Evolutionary conservation across 768 basidiomycete genomes (phyloP).

Genomic region (Rhizopogon vesiculosus): DNA sequence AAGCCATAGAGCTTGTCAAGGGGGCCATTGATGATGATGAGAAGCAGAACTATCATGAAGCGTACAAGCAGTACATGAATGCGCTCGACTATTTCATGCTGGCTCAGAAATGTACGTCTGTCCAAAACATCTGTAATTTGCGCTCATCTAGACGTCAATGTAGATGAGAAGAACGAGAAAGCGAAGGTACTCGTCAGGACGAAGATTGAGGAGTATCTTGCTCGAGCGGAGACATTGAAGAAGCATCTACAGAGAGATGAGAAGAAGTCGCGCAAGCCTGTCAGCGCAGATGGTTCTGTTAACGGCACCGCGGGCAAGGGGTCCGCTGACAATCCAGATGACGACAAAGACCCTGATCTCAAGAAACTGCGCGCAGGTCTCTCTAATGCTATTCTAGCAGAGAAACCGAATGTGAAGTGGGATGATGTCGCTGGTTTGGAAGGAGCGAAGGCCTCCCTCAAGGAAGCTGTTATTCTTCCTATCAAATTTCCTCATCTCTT

Average conservation of each 20-base stretch:
- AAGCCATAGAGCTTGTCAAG: slow-evolving; percentile 89
- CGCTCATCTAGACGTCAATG: slow-evolving; percentile 8
- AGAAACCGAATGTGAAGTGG: slow-evolving; percentile 96
- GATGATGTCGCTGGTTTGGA: slow-evolving; percentile 98
- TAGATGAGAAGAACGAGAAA: slow-evolving; percentile 89
- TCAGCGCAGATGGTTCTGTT: slow-evolving; percentile 45
- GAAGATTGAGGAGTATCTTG: slow-evolving; percentile 90
- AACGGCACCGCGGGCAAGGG: slow-evolving; percentile 40
- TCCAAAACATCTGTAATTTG: slow-evolving; percentile 14
- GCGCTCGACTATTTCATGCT: slow-evolving; percentile 98
- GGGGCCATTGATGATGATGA: slow-evolving; percentile 90
- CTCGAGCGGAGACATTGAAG: slow-evolving; percentile 88
- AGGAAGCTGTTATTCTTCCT: slow-evolving; percentile 98
- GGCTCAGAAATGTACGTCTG: slow-evolving; percentile 74
- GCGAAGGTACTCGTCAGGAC: slow-evolving; percentile 79
- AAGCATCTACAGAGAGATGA: slow-evolving; percentile 70
- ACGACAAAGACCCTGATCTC: slow-evolving; percentile 84
- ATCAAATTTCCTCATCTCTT: slow-evolving; percentile 99
- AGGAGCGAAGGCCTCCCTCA: slow-evolving; percentile 90
- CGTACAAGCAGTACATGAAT: slow-evolving; percentile 94
- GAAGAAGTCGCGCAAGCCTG: slow-evolving; percentile 42
- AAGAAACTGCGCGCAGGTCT: slow-evolving; percentile 96
- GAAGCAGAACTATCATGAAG: slow-evolving; percentile 90
- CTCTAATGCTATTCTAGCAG: slow-evolving; percentile 81
- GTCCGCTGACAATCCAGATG: slow-evolving; percentile 46